Conservation (phyloP, 2,329 filamentous ascomycete species). For the Colletotrichum tropicicola region DNA sequence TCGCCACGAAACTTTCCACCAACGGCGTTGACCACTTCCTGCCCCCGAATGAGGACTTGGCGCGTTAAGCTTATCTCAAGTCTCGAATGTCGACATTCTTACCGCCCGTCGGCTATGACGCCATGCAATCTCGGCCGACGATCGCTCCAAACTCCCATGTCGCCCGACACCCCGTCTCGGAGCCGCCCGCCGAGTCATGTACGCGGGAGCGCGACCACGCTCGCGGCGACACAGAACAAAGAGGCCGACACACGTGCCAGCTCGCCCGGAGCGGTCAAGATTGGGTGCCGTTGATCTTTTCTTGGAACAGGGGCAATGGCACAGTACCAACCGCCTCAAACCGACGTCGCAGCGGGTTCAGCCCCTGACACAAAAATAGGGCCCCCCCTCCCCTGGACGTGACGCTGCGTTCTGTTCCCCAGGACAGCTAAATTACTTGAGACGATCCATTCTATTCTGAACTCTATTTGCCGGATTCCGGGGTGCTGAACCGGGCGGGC, state of each 20-base stretch:
- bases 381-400: too few relatives aligned
- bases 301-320: neutral
- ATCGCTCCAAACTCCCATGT: neutral
- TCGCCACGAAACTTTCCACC: too few relatives aligned
- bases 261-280: neutral
- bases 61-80: neutral
- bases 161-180: too few relatives aligned
- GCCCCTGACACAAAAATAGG: neutral
- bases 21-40: neutral
- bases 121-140: neutral
- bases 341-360: neutral
- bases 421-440: neutral
- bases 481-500: neutral
- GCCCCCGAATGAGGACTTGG: neutral
- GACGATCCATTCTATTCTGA: neutral
- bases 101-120: neutral
- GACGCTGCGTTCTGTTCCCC: neutral
- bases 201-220: too few relatives aligned
- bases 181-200: neutral
- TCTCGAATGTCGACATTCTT: neutral
- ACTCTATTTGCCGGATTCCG: neutral
- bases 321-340: neutral
- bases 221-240: neutral
- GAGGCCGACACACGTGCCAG: neutral
- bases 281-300: neutral